These are phyloP conservation scores for Cicer bijugum DNA, from an alignment of 306 rosid species.

Conservation along the genomic window DNA sequence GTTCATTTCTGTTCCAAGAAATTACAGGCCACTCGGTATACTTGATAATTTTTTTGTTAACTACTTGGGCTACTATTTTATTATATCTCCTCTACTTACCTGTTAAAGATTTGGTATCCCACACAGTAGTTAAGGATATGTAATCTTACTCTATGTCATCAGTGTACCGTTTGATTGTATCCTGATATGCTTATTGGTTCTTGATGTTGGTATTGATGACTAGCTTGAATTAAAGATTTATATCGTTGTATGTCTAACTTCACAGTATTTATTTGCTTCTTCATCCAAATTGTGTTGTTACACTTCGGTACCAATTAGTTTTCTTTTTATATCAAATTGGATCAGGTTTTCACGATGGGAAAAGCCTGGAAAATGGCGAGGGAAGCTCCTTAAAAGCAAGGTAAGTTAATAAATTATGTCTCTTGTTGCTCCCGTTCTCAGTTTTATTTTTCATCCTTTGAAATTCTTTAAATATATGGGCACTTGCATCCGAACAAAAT, in stretches of 20 bases:
- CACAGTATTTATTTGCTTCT: conserved; percentile 20
- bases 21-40: conserved; percentile 29
- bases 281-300: conserved; percentile 13
- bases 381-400: conserved; percentile 52
- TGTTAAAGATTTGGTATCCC: conserved; percentile 6
- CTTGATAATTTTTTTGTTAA: conserved; percentile 35
- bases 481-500: background rate
- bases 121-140: background rate
- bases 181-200: conserved; percentile 27
- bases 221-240: conserved; percentile 28
- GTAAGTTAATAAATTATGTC: conserved; percentile 50
- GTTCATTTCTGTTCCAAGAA: conserved; percentile 25
- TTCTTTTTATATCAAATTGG: conserved; percentile 38
- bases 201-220: conserved; percentile 9
- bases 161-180: background rate
- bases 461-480: conserved; percentile 15
- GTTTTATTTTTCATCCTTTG: conserved; percentile 2
- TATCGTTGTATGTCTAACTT: background rate
- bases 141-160: background rate
- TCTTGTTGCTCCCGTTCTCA: conserved; percentile 23
- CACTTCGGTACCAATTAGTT: conserved; percentile 40
- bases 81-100: conserved; percentile 8
- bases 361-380: conserved; percentile 45
- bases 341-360: conserved; percentile 57
- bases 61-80: conserved; percentile 12